Percentiles rank a stretch among this genome's conserved stretches.
These are phyloP conservation scores for Zalerion maritima DNA, from an alignment of 495 filamentous ascomycete species.

Conservation along the genomic window DNA sequence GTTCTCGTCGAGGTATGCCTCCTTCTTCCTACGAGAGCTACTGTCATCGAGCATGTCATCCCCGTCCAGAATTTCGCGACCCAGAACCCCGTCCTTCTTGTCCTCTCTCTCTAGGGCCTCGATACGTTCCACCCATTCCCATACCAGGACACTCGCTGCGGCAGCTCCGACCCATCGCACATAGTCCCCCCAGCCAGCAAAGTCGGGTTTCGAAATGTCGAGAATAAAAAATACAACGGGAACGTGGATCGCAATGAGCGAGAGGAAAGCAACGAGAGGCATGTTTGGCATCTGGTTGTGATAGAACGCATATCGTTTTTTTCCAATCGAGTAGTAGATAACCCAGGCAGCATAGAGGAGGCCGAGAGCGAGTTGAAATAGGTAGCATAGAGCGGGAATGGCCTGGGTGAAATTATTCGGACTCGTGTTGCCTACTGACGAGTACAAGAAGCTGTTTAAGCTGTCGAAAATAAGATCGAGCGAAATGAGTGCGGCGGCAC, in stretches of 20 bases:
- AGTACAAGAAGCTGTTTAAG: conserved; percentile 68
- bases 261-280: conserved; percentile 66
- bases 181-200: conserved; percentile 94
- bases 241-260: conserved; percentile 64
- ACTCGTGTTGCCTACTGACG: conserved; percentile 26
- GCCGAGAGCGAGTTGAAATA: conserved; percentile 81
- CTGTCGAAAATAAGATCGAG: conserved; percentile 80
- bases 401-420: conserved; percentile 72
- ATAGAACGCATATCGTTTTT: conserved; percentile 86
- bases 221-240: conserved; percentile 93
- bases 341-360: conserved; percentile 92
- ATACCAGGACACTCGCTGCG: conserved; percentile 90
- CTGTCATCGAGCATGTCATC: conserved; percentile 83
- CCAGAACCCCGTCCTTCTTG: conserved; percentile 87
- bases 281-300: conserved; percentile 90
- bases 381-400: conserved; percentile 82
- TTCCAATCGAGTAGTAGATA: conserved; percentile 84
- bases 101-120: conserved; percentile 92
- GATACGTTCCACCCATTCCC: conserved; percentile 99
- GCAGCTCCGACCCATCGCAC: conserved; percentile 95
- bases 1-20: conserved; percentile 14
- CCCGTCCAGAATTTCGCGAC: conserved; percentile 88
- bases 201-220: conserved; percentile 74
- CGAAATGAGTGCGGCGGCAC: conserved; percentile 81
- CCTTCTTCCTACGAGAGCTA: conserved; percentile 18